Base-by-base conservation (phyloP, 1,284 basidiomycete genomes). In the Apiotrichum domesticum region DNA sequence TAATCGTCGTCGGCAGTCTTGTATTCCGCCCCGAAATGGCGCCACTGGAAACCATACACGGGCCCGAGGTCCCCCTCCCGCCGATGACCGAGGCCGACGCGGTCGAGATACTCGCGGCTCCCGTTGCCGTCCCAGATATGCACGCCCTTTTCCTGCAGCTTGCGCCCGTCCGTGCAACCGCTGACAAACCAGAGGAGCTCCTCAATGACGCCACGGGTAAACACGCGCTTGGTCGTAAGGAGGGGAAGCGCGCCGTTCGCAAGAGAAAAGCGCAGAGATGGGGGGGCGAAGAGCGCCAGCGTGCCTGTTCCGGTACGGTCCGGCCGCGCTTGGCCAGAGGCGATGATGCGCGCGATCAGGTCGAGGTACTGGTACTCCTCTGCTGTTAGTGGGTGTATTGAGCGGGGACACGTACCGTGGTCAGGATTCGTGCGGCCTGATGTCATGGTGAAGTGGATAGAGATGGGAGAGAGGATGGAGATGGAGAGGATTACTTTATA, bases 121-220 rank as follows among this genome's bases (percentile, higher is more conserved):
- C 92, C 95, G 66, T 98, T 98, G 0, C 93, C 94, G 71, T 97
- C 93, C 95, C 96, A 98, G 66, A 98, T 98, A 72, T 90, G 88
- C 61, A 98, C 83, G 48, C 89, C 91, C 69, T 88, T 88, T n/a
- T 83, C 80, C 0, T 85, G 85, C 37, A 98, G 82, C 0, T 86
- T 66, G 11, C n/a, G 85, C 0, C 88, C 85, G 76, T 97, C 90
- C 0, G 95, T 98, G 29, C 80, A 83, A 1, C 94, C 95, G 29
- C 81, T 80, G 14, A 98, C 80, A 70, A 98, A 98, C 95, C 96
- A 98, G 5, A 98, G 81, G 0, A 98, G 84, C 70, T 98, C 95
- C 72, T 97, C 93, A 21, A 92, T 79, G 37, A 98, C 94, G 0
- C 91, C 94, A 40, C 90, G 87, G 32, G 87, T 79, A 72, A 97